Base-by-base conservation (phyloP, 345 rosid genomes). In the Dipteronia dyeriana region DNA sequence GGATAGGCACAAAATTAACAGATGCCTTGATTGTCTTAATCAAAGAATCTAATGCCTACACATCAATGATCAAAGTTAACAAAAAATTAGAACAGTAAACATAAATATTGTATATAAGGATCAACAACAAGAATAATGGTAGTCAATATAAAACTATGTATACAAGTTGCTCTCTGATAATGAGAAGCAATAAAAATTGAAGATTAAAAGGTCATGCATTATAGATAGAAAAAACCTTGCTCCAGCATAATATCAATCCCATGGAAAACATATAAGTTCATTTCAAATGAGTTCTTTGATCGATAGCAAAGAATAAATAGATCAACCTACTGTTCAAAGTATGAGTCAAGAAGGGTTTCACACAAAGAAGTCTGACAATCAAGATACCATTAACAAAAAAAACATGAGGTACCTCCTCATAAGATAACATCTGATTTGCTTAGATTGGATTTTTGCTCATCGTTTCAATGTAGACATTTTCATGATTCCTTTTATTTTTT, bases 41-140 rank as follows among this genome's bases (percentile, higher is more conserved):
- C 5, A 74, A 71, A 47, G 87, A 86, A 84, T 83, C 91, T 45
- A 96, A 81, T 80, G 93, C 97, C 99, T 96, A 87, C 82, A 26
- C 75, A 83, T 75, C 68, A 66, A 84, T 51, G 73, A 70, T 34
- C 74, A 79, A 25, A 77, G 41, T 66, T 47, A 78, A 26, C 9
- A 26, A 47, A 57, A 54, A 70, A 51, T 63, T 23, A 53, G 47
- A 72, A 49, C 12, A 20, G 25, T 49, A 1, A 17, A 22, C 39
- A 67, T 26, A 41, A 68, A 45, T 39, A 74, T 3, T 17, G 60
- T 59, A 19, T 71, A 34, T 41, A 60, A 75, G 57, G 20, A 53
- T 53, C 53, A 70, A 49, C 22, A 20, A 20, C n/a, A 56, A 20
- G 16, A 23, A 67, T 51, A 54, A 49, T 11, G 65, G 34, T 51